These are phyloP conservation scores for Salix brachista DNA, from an alignment of 345 rosid species.

Conservation along the genomic window DNA sequence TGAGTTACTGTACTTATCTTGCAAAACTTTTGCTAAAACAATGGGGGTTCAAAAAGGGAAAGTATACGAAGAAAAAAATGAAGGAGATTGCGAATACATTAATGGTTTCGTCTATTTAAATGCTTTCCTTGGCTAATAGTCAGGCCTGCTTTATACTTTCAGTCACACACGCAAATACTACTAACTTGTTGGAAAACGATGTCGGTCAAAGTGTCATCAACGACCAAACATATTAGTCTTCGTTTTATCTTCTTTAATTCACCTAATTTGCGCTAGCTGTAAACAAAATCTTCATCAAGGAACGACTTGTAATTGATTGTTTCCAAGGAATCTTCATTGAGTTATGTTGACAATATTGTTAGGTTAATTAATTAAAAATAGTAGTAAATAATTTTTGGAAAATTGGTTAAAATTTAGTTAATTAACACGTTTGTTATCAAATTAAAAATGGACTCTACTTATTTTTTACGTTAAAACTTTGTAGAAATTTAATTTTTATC, in stretches of 20 bases:
- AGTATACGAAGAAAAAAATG: not conserved
- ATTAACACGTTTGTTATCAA: too few species aligned
- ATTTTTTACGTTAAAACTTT: too few species aligned
- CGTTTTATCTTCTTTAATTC: not conserved
- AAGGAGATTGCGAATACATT: not conserved
- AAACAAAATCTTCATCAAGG: not conserved
- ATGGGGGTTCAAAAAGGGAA: not conserved
- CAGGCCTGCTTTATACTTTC: not conserved
- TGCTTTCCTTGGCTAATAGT: not conserved
- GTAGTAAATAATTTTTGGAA: too few species aligned
- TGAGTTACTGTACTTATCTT: too few species aligned
- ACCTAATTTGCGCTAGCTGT: not conserved
- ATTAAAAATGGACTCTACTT: too few species aligned
- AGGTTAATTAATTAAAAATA: not conserved
- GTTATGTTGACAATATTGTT: not conserved
- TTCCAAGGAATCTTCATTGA: not conserved
- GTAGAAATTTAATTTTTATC: too few species aligned
- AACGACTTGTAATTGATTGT: not conserved
- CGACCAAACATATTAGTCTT: not conserved
- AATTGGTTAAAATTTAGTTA: too few species aligned
- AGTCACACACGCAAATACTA: not conserved
- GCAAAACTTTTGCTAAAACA: not conserved
- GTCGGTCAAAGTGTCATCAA: not conserved
- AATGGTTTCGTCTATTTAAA: not conserved
- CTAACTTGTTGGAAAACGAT: not conserved